A percentile compares a stretch with the other conserved stretches of the same genome.
Evolutionary conservation across 2,329 filamentous ascomycete species (phyloP).

Genomic region (Magnaporthiopsis incrustans): DNA sequence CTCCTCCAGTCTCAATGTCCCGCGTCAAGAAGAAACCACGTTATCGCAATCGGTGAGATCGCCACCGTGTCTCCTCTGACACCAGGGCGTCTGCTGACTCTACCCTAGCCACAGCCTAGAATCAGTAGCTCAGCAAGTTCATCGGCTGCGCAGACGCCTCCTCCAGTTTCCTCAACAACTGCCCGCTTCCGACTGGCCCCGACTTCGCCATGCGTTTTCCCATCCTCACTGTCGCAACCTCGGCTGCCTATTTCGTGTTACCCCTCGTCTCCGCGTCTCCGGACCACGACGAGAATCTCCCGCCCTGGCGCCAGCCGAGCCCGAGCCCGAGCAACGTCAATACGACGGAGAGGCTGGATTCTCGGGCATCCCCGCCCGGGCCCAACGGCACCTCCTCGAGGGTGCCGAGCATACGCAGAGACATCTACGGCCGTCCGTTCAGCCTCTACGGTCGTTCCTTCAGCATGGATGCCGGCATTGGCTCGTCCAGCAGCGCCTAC

Average conservation of each 20-base stretch:
- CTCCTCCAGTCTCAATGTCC: too few relatives aligned
- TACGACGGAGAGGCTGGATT: conserved; percentile 32
- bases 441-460: too few relatives aligned
- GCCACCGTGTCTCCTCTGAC: too few relatives aligned
- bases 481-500: too few relatives aligned
- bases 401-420: too few relatives aligned
- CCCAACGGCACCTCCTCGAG: too few relatives aligned
- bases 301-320: conserved; percentile 10
- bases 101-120: neutral
- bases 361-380: neutral
- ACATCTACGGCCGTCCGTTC: too few relatives aligned
- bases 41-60: too few relatives aligned
- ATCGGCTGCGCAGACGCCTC: neutral
- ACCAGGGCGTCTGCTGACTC: neutral
- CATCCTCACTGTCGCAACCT: neutral
- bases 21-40: too few relatives aligned
- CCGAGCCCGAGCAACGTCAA: conserved; percentile 22
- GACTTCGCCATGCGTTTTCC: neutral
- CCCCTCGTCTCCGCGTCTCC: neutral
- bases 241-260: neutral
- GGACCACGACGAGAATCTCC: neutral
- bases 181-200: too few relatives aligned
- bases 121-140: neutral
- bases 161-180: too few relatives aligned
- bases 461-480: too few relatives aligned